Percentiles rank a stretch among this genome's conserved stretches.
Evolutionary conservation across 163 green algal species (phyloP).

Genomic region (Trebouxia gelatinosa): DNA sequence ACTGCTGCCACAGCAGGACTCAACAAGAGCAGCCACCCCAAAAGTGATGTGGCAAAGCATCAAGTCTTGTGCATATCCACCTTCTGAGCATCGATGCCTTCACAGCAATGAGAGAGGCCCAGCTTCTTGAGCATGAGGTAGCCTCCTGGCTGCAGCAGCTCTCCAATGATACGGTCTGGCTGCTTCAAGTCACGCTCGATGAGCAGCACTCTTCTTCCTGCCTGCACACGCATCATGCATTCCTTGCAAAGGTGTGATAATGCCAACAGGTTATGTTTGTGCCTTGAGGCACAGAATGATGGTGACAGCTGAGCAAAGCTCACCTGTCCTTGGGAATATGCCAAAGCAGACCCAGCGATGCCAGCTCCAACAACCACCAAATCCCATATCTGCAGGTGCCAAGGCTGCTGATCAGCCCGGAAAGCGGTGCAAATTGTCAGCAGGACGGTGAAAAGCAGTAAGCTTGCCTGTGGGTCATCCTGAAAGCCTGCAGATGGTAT

Average conservation of each 20-base stretch:
- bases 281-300: too few relatives aligned
- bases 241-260: too few relatives aligned
- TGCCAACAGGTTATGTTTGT: too few relatives aligned
- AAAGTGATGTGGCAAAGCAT: neutral
- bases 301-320: too few relatives aligned
- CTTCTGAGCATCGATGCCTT: conserved; percentile 90
- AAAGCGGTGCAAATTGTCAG: too few relatives aligned
- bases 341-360: conserved; percentile 83
- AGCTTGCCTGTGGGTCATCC: neutral
- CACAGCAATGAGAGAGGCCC: conserved; percentile 77
- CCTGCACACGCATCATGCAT: too few relatives aligned
- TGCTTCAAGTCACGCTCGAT: conserved; percentile 90
- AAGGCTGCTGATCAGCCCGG: neutral
- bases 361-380: conserved; percentile 89
- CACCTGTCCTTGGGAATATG: conserved; percentile 76
- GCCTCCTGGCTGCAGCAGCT: conserved; percentile 94
- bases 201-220: conserved; percentile 83
- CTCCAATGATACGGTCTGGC: conserved; percentile 96
- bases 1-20: neutral
- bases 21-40: neutral
- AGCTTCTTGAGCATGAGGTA: conserved; percentile 90
- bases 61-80: conserved; percentile 31
- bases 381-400: conserved; percentile 68
- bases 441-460: neutral
- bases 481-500: conserved; percentile 12